Evolutionary conservation across 2,329 filamentous ascomycete species (phyloP), one percentile per base, ranked within the genome.

Genomic region (Scedosporium boydii): DNA sequence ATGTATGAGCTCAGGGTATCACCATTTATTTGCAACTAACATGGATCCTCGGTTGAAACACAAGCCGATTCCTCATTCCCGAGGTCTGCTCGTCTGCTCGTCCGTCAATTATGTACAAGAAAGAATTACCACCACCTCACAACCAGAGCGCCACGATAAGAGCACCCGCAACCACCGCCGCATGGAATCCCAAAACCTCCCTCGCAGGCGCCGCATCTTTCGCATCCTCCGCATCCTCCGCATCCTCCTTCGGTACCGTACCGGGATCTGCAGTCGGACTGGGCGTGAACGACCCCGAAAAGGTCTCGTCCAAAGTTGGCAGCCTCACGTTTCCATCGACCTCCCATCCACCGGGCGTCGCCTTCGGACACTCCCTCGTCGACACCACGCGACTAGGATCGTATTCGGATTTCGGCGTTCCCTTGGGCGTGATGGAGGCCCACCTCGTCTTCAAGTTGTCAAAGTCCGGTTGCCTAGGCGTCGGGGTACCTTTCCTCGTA

Each of bases 371-470:
- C 2, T 81, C 76, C 3, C 88, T 84, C 1, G 88, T 83, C 1
- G 84, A 85, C 14, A 87, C 34, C 34, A 38, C 78, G 9, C 79
- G 77, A 1, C 76, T 80, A 5, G 87, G 79, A 23, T 82, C 81
- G 75, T 96, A 96, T 29, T 82, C 82, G 1, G 83, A 81, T 60
- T 81, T 82, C 51, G 81, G 80, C 51, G 93, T 82, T 41, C 91
- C 89, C 0, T 84, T 84, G 0, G 91, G 90, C 6, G 77, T 82
- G 61, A 91, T 76, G 3, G 84, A 88, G 6, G 86, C 86, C 91
- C 91, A 96, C 67, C 90, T 86, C 29, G 77, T 80, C 76, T 87
- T 86, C 64, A 96, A 81, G 71, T 95, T 95, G 68, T 78, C 72
- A 72, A 93, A 96, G 71, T 96, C 91, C 0, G 91, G 90, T 5